These are phyloP conservation scores for Kernera saxatilis DNA, from an alignment of 345 rosid genomes.

Conservation along the genomic window DNA sequence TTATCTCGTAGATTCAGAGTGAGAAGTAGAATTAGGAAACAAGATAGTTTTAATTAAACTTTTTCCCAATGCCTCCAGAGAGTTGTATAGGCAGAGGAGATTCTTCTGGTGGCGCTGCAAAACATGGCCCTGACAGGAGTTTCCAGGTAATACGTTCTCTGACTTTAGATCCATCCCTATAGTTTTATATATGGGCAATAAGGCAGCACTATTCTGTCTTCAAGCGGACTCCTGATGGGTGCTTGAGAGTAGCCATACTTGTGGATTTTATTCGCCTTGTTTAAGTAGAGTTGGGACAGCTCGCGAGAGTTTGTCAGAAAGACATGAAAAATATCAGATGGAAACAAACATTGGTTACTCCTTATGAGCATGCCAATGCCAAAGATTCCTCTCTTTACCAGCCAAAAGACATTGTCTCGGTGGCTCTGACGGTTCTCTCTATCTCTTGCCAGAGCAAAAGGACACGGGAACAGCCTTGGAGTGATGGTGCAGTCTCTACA, in stretches of 20 bases:
- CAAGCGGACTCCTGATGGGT: conserved; percentile 1
- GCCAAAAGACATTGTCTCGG: conserved; percentile 16
- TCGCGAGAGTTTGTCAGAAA: conserved; percentile 4
- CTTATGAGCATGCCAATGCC: conserved; percentile 10
- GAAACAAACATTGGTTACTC: conserved; percentile 1
- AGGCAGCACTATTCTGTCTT: background rate
- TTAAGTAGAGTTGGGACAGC: background rate
- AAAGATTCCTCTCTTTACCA: conserved; percentile 17
- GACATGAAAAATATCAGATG: background rate
- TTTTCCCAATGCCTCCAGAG: conserved; percentile 43
- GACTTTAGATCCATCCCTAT: background rate
- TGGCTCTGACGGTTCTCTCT: conserved; percentile 27
- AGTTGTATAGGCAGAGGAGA: conserved; percentile 79
- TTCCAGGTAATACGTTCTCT: conserved; percentile 55
- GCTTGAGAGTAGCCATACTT: conserved; percentile 7
- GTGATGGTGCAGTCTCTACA: conserved; percentile 3
- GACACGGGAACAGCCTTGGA: conserved; percentile 17
- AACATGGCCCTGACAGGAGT: conserved; percentile 71
- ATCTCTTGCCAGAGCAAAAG: conserved; percentile 45
- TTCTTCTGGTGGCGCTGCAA: conserved; percentile 86
- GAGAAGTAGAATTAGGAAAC: background rate
- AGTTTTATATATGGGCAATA: background rate
- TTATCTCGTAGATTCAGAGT: background rate
- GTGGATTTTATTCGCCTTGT: background rate
- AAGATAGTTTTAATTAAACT: background rate